phyloP scores from a whole-genome alignment of 2,329 filamentous ascomycete genomes.

The Beauveria caledonica region DNA sequence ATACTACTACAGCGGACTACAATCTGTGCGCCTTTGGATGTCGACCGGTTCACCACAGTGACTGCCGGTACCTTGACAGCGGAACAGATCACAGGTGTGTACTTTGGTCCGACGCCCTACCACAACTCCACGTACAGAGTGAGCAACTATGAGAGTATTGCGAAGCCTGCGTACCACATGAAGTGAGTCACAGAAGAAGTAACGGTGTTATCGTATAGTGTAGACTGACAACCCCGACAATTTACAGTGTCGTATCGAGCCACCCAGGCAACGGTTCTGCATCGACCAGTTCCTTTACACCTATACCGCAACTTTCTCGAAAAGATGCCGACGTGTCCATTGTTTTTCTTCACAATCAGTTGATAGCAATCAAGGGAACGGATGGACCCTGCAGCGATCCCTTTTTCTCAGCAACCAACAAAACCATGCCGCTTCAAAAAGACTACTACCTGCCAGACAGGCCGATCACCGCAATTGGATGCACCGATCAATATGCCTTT shows the following conservation, averaged over 20 bases:
- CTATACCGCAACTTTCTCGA: not conserved
- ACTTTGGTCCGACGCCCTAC: not conserved
- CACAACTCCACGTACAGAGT: conserved; percentile 5
- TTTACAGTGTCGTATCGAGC: not conserved
- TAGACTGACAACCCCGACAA: not conserved
- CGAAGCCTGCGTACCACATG: conserved; percentile 2
- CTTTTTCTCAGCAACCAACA: conserved; percentile 8
- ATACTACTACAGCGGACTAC: not conserved
- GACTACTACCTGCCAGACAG: conserved; percentile 9
- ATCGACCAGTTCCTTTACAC: not conserved
- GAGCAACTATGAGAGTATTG: not conserved
- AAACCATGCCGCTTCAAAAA: not conserved
- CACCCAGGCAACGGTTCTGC: not conserved
- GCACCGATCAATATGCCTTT: conserved; percentile 11
- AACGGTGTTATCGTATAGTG: not conserved
- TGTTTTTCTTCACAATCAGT: conserved; percentile 10
- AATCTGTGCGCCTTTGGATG: not conserved
- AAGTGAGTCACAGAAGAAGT: not conserved
- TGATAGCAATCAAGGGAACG: conserved; percentile 3
- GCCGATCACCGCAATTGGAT: conserved; percentile 9
- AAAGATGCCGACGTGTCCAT: conserved; percentile 10
- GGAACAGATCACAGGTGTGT: not conserved
- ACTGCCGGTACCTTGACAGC: not conserved
- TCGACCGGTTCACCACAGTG: not conserved
- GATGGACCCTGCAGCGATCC: conserved; percentile 8